phyloP scores from a whole-genome alignment of 352 stramenopile genomes.

The Aphanomyces stellatus region DNA sequence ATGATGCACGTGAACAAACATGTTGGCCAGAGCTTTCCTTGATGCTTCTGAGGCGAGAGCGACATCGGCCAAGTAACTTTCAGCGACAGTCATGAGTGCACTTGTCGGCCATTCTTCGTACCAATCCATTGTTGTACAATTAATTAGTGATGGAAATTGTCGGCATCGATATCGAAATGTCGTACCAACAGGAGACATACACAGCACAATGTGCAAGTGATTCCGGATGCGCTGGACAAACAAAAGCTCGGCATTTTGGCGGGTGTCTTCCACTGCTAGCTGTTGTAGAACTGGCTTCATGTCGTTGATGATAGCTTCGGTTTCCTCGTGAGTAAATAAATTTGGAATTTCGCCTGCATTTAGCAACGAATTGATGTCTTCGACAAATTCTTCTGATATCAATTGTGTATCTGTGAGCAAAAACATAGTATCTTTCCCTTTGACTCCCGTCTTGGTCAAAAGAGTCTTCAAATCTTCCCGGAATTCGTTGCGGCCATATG shows the following conservation, averaged over 20 bases:
- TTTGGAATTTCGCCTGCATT: constrained; percentile 92
- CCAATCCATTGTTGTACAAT: constrained; percentile 96
- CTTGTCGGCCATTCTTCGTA: constrained; percentile 91
- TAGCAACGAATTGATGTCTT: constrained; percentile 96
- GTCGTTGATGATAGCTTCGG: constrained; percentile 88
- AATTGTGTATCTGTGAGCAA: constrained; percentile 95
- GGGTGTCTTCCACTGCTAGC: constrained; percentile 81
- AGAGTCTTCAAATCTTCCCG: constrained; percentile 91
- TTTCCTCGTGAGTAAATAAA: constrained; percentile 88
- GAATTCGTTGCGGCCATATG: constrained; percentile 86
- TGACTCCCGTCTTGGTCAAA: constrained; percentile 87
- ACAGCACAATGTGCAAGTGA: constrained; percentile 92
- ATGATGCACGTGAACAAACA: constrained; percentile 91
- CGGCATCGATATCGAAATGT: constrained; percentile 87
- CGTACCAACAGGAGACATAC: constrained; percentile 91
- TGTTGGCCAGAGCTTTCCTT: constrained; percentile 66
- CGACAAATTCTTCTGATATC: constrained; percentile 90
- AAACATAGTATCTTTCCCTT: constrained; percentile 73
- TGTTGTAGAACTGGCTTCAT: constrained; percentile 86
- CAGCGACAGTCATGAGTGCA: constrained; percentile 86
- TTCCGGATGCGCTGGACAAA: constrained; percentile 90
- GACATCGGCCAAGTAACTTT: constrained; percentile 77
- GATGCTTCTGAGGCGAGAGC: constrained; percentile 66
- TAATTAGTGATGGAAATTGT: constrained; percentile 93
- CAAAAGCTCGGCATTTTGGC: constrained; percentile 82